Conservation (phyloP, 306 rosid species). For the Luffa aegyptiaca region DNA sequence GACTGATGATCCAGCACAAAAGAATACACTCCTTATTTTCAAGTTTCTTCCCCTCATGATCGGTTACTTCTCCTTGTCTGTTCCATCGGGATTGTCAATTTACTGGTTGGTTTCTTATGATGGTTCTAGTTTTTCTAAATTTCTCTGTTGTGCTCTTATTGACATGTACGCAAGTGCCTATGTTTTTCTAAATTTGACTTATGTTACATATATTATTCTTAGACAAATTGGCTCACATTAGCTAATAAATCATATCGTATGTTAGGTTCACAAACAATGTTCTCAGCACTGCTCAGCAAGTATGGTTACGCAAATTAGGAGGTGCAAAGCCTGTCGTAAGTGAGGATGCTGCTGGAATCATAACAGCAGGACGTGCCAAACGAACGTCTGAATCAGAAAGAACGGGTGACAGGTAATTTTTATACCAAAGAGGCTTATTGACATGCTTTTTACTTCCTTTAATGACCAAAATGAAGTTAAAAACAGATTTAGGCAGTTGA, state of each 20-base stretch:
- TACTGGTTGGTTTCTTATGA: conserved; percentile 75
- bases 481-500: conserved; percentile 62
- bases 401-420: conserved; percentile 67
- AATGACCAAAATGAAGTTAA: conserved; percentile 8
- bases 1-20: conserved; percentile 90
- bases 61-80: conserved; percentile 95
- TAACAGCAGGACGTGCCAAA: conserved; percentile 96
- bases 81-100: conserved; percentile 95
- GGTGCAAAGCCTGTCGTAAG: conserved; percentile 80
- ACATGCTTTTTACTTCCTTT: conserved; percentile 6
- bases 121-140: neutral
- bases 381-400: conserved; percentile 51
- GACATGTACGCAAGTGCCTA: neutral
- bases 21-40: conserved; percentile 75
- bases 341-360: conserved; percentile 80
- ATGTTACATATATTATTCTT: neutral
- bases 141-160: neutral
- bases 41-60: conserved; percentile 99
- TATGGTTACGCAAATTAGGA: conserved; percentile 92
- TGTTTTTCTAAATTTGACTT: neutral
- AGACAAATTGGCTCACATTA: neutral
- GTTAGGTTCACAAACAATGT: conserved; percentile 84
- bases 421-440: neutral
- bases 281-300: conserved; percentile 97
- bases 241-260: conserved; percentile 2